Base-by-base conservation (phyloP, 345 rosid species). In the Ceriops decandra region DNA sequence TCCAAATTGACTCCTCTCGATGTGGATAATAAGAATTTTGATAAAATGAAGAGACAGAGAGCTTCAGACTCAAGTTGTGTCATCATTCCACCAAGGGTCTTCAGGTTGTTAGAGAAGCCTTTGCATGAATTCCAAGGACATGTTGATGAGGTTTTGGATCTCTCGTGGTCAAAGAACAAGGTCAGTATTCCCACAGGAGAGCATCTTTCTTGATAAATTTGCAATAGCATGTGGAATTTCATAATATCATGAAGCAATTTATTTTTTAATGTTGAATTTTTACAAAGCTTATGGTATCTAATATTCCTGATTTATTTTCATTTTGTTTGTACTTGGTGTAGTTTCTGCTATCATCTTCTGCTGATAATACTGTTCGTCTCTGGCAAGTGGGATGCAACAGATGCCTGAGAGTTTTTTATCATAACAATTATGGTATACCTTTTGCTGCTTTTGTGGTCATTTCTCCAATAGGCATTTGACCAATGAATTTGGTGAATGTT, bases 61-160 rank as follows among this genome's bases (percentile, higher is more conserved):
- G 69, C 60, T 49, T 66, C 84, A 16, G 74, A 79, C 47, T 71
- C 77, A 15, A 65, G 77, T 68, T 76, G 74, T 79, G 80, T 77
- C 63, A 68, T 85, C 46, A 62, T 82, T 33, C 88, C 88, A 46
- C 76, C 11, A 30, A 82, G 79, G 52, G 73, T 75, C 20, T 85
- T 85, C 27, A 67, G 31, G 27, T 67, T 85, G 33, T 60, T 63
- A n/a, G 82, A 82, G 60, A 80, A 69, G 36, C 88, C 85, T 16
- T 36, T 82, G n/a, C 88, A 85, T 60, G 86, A 82, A 76, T 85
- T 82, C 70, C 31, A 4, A 32, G 88, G 88, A 30, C 88, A 85
- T 63, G 52, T 51, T 62, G 85, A 79, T 32, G 83, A 82, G 57
- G 69, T 85, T 24, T 62, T 82, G 76, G 88, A 76, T 61, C 82